Evolutionary conservation across 371 early-diverging fungal genomes (phyloP).

Genomic region (Capniomyces stellatus): DNA sequence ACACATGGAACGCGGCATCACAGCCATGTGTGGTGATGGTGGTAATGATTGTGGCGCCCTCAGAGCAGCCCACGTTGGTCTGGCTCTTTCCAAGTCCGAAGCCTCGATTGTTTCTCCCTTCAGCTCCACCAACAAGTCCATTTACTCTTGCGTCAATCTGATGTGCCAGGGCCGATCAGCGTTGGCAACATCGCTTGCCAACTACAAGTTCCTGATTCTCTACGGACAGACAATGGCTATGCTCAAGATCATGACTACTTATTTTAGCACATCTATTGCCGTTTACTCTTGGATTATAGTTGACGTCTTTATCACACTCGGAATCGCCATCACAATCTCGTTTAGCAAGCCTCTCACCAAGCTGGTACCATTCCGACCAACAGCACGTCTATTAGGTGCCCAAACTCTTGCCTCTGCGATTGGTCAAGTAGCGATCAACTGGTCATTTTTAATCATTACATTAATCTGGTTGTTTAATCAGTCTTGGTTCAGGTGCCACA

Average conservation of each 20-base stretch:
- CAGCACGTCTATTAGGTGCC: conserved; percentile 45
- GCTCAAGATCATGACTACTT: conserved; percentile 46
- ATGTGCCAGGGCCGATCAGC: conserved; percentile 54
- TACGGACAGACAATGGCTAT: conserved; percentile 54
- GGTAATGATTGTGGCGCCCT: conserved; percentile 91
- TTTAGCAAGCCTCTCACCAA: conserved; percentile 35
- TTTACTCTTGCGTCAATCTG: conserved; percentile 49
- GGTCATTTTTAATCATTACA: conserved; percentile 32
- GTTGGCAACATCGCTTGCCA: conserved; percentile 51
- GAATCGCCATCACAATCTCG: conserved; percentile 45
- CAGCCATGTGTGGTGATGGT: conserved; percentile 89
- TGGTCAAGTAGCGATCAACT: conserved; percentile 47
- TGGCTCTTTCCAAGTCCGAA: conserved; percentile 58
- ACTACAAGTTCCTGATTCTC: conserved; percentile 60
- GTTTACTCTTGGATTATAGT: conserved; percentile 57
- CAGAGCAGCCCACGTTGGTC: conserved; percentile 73
- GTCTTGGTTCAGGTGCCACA: conserved; percentile 47
- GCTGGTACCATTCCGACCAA: conserved; percentile 40
- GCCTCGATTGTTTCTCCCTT: conserved; percentile 75
- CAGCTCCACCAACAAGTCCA: conserved; percentile 33
- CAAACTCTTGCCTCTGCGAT: conserved; percentile 43
- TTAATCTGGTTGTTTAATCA: conserved; percentile 42
- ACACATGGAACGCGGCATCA: conserved; percentile 33
- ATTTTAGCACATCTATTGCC: conserved; percentile 40
- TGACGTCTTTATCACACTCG: conserved; percentile 44